A percentile compares a stretch with the other conserved stretches of the same genome.
phyloP scores from a whole-genome alignment of 2,329 filamentous ascomycete species.

The Fusarium papillatum region DNA sequence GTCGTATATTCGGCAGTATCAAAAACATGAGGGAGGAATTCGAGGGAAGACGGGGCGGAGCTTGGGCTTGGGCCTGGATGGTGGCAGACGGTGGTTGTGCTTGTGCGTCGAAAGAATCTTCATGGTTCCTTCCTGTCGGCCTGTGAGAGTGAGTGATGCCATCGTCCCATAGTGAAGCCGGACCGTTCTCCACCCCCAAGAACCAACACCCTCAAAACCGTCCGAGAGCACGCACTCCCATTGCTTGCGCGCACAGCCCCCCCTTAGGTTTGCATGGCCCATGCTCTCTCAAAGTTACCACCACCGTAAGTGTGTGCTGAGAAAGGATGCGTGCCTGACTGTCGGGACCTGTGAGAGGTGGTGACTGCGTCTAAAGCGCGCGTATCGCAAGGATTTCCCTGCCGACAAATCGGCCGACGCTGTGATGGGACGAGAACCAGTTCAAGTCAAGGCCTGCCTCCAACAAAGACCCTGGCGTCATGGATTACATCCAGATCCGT shows the following conservation, averaged over 20 bases:
- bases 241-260: slow-evolving; percentile 31
- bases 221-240: slow-evolving; percentile 8
- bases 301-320: slow-evolving; percentile 15
- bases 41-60: background rate
- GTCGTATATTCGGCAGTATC: slow-evolving; percentile 7
- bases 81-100: background rate
- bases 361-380: slow-evolving; percentile 1
- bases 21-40: slow-evolving; percentile 1
- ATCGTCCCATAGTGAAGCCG: slow-evolving; percentile 30
- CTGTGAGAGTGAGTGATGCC: slow-evolving; percentile 23
- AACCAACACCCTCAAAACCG: slow-evolving; percentile 34
- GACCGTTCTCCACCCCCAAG: slow-evolving; percentile 30
- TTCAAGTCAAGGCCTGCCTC: background rate
- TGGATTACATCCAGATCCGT: slow-evolving; percentile 7
- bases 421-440: slow-evolving; percentile 5
- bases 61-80: background rate
- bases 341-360: slow-evolving; percentile 4
- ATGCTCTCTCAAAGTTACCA: slow-evolving; percentile 18
- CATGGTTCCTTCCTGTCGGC: slow-evolving; percentile 13
- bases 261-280: slow-evolving; percentile 20
- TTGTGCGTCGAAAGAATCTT: slow-evolving; percentile 20
- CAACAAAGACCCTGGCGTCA: background rate
- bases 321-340: background rate
- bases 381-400: slow-evolving; percentile 12
- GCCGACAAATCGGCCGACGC: slow-evolving; percentile 1